Percentiles rank a stretch among this genome's conserved stretches.
phyloP scores from a whole-genome alignment of 352 stramenopile genomes.

The Phytophthora meadii region DNA sequence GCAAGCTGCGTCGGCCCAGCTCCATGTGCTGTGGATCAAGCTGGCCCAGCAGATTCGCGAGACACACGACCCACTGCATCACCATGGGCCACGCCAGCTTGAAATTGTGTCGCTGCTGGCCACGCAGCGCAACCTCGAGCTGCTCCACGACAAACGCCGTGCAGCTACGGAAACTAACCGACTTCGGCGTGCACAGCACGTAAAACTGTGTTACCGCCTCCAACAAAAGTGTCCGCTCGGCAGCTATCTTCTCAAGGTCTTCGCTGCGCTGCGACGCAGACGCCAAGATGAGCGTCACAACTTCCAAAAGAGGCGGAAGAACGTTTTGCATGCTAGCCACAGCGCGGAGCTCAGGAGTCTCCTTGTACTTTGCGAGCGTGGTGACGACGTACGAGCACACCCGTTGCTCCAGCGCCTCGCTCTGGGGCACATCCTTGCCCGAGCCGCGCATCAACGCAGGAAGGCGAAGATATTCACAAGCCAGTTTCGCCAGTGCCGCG shows the following conservation, averaged over 20 bases:
- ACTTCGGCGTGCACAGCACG: constrained; percentile 65
- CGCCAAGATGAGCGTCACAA: constrained; percentile 60
- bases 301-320: constrained; percentile 63
- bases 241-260: not conserved
- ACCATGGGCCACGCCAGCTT: constrained; percentile 65
- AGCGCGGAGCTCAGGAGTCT: constrained; percentile 65
- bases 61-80: constrained; percentile 75
- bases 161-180: constrained; percentile 77
- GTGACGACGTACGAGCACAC: constrained; percentile 62
- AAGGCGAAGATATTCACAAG: constrained; percentile 57
- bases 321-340: constrained; percentile 70
- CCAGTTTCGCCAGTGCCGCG: constrained; percentile 69
- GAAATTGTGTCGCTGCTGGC: constrained; percentile 30
- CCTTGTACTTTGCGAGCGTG: constrained; percentile 67
- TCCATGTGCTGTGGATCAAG: constrained; percentile 69
- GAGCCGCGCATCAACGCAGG: constrained; percentile 29
- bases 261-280: constrained; percentile 16
- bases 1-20: constrained; percentile 64
- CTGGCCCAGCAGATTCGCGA: constrained; percentile 65
- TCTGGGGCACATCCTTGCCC: constrained; percentile 15
- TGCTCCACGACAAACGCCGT: constrained; percentile 75
- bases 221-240: constrained; percentile 55
- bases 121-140: constrained; percentile 50
- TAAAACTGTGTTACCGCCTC: constrained; percentile 74
- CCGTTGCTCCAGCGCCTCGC: constrained; percentile 45